Conservation (phyloP, 371 early-diverging fungal genomes). For the Mortierella sp. region DNA sequence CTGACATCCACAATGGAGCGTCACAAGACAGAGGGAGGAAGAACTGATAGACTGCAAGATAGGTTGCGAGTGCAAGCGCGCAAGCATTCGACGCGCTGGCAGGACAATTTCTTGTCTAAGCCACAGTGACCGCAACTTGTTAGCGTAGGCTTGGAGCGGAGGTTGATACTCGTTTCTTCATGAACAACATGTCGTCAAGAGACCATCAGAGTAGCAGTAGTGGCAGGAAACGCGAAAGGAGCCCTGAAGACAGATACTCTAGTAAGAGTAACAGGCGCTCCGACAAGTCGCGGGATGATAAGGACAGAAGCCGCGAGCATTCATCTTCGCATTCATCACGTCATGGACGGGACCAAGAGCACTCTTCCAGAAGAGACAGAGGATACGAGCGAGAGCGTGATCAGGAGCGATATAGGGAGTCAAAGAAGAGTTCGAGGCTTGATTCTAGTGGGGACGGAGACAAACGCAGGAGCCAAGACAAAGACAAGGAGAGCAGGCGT, state of each 20-base stretch:
- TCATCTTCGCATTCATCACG: conserved; percentile 16
- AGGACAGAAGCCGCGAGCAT: conserved; percentile 13
- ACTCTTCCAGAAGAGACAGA: conserved; percentile 7
- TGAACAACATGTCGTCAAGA: conserved; percentile 24
- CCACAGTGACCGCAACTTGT: too few species aligned
- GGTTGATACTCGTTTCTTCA: not conserved
- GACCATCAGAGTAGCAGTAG: conserved; percentile 28
- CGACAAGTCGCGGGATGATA: conserved; percentile 3
- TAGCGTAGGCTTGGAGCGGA: too few species aligned
- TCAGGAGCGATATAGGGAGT: conserved; percentile 3
- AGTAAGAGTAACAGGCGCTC: conserved; percentile 1
- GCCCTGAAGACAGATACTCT: conserved; percentile 9
- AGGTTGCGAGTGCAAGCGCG: not conserved
- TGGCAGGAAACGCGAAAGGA: conserved; percentile 34
- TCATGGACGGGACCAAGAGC: not conserved
- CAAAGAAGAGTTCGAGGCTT: conserved; percentile 19
- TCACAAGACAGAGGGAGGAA: too few species aligned
- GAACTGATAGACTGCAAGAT: not conserved
- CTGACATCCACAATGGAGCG: too few species aligned
- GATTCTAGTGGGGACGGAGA: conserved; percentile 7
- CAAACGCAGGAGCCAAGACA: not conserved
- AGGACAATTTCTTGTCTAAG: too few species aligned
- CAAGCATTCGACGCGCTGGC: too few species aligned
- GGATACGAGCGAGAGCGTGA: not conserved
- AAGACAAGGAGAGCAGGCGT: conserved; percentile 9